phyloP scores from a whole-genome alignment of 352 stramenopile genomes.

The Phytophthora nicotianae region DNA sequence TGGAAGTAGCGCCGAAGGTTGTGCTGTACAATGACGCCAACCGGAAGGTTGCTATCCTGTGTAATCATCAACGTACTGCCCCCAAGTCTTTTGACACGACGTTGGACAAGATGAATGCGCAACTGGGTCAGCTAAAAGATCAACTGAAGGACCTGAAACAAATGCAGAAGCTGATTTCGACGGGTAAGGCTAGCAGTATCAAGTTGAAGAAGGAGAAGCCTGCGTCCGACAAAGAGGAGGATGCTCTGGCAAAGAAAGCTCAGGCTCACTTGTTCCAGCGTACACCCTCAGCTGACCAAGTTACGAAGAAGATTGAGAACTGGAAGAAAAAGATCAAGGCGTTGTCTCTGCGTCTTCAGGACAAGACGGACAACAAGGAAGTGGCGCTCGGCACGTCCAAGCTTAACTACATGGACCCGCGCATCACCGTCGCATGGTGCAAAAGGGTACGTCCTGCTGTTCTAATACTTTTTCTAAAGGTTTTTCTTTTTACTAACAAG shows the following conservation, averaged over 20 bases:
- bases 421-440: slow-evolving; percentile 99
- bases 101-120: slow-evolving; percentile 94
- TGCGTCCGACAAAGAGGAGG: slow-evolving; percentile 83
- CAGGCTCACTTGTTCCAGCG: slow-evolving; percentile 95
- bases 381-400: slow-evolving; percentile 99
- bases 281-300: slow-evolving; percentile 90
- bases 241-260: slow-evolving; percentile 89
- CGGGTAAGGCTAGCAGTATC: slow-evolving; percentile 89
- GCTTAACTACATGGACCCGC: slow-evolving; percentile 99
- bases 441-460: slow-evolving; percentile 94
- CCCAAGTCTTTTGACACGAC: slow-evolving; percentile 96
- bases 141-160: slow-evolving; percentile 96
- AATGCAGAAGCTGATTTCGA: slow-evolving; percentile 89
- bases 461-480: slow-evolving; percentile 3
- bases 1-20: slow-evolving; percentile 91
- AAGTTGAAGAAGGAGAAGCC: slow-evolving; percentile 91
- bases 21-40: slow-evolving; percentile 99
- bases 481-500: not conserved
- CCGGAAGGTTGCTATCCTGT: slow-evolving; percentile 99
- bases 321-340: slow-evolving; percentile 96
- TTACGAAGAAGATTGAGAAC: slow-evolving; percentile 94
- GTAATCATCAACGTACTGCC: slow-evolving; percentile 99
- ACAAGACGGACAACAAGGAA: slow-evolving; percentile 99
- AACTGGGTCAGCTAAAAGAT: slow-evolving; percentile 92
- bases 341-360: slow-evolving; percentile 93